Base-by-base conservation (phyloP, 495 filamentous ascomycete genomes). In the Rostrohypoxylon terebratum region DNA sequence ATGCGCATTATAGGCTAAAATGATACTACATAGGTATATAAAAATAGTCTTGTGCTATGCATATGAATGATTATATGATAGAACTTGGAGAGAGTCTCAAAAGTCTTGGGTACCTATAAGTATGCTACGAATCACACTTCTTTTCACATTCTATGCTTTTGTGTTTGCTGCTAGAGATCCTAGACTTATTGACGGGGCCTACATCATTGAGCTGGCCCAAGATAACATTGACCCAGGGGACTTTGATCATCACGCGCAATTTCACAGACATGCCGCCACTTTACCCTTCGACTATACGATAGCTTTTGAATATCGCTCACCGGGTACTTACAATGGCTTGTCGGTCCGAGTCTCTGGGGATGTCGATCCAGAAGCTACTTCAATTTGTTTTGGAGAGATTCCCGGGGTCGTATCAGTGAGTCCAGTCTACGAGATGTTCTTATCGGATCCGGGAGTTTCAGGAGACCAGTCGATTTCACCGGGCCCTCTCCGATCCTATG, bases 261-360 rank as follows among this genome's bases (percentile, higher is more conserved):
- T 73, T 23, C 70, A 73, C 59, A 65, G 71, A 25, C 58, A 60
- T n/a, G 73, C 73, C 16, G 40, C 38, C 2, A 25, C 14, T 1
- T n/a, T 76, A 10, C 60, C 68, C 16, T 70, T 70, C 47, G 25
- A 69, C 18, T 76, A 76, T 18, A 48, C 58, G 2, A 63, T 74
- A 6, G 59, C 63, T n/a, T 45, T 74, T 55, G 74, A 76, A 33
- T 76, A 72, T 20, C 48, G 63, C 8, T 71, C 69, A 21, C 58
- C 63, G 14, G 71, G 69, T 25, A 57, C 57, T 11, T 76, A 65
- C 42, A 31, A 68, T 25, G 74, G 74, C 8, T 54, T 76, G n/a
- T 76, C 74, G 8, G 71, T 76, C 44, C 57, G 66, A 28, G 59
- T 74, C 1, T 40, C 51, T 42, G 40, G 59, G 21, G 51, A 72